Evolutionary conservation across 495 filamentous ascomycete genomes (phyloP), one percentile per base, ranked within the genome.

Genomic region (Aspergillus kassunensis): DNA sequence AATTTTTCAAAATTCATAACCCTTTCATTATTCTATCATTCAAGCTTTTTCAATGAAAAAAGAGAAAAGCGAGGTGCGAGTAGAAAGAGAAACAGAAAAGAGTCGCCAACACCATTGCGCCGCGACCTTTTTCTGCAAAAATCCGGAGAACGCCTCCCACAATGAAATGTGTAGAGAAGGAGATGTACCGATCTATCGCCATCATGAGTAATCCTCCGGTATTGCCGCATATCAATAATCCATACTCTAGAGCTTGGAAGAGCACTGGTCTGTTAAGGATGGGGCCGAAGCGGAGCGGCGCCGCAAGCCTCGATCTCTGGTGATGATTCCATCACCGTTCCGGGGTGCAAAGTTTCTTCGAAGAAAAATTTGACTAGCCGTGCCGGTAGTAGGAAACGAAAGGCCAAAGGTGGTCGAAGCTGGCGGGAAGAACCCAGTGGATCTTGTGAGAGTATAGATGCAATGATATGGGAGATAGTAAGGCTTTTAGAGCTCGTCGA

Each of bases 401-500:
- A 58, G 56, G 58, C 33, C 45, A n/a, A 37, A 36, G 40, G 9
- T 20, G 16, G 49, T 52, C 31, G 49, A 52, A 58, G 65, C 61
- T 54, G 56, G 52, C 55, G 56, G 58, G 45, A 57, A 53, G 53
- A 57, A 64, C 63, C 68, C 58, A 59, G 59, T 61, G 53, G 60
- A 63, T 74, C 65, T 65, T 58, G 63, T 62, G 70, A 58, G 66
- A 65, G 53, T 51, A 58, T 64, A 55, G 62, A 61, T 67, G 60
- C 62, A 59, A 58, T 59, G 59, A 64, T 44, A 43, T 36, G 51
- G 54, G 53, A 42, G 19, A 9, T 27, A 16, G 21, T 18, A 27
- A 18, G 43, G 56, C 49, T 57, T 62, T 75, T 75, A 81, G 65
- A 81, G 78, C 60, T 81, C 77, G 66, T 81, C 78, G 63, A 81